A percentile compares a stretch with the other conserved stretches of the same genome.
Conservation (phyloP, 2,329 filamentous ascomycete genomes). For the Colletotrichum sp. region DNA sequence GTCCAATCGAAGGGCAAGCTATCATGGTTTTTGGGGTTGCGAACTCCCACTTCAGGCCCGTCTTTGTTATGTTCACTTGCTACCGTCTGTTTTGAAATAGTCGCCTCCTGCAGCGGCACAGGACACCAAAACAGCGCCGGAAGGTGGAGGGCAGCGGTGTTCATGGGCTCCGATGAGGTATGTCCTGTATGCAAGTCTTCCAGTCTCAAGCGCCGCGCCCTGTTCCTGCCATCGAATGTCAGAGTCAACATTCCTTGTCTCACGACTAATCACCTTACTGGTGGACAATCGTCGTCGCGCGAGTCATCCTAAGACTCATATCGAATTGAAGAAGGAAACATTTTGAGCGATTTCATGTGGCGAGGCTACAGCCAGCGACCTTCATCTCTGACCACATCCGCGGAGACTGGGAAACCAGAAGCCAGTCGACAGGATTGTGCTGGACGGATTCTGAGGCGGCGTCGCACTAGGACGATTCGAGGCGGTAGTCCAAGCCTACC, state of each 20-base stretch:
- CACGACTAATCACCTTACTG: not conserved
- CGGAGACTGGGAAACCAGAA: not conserved
- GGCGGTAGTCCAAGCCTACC: not conserved
- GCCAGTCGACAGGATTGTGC: not conserved
- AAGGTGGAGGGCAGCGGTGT: not conserved
- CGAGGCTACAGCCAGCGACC: not conserved
- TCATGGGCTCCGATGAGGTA: not conserved
- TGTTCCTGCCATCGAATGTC: not conserved
- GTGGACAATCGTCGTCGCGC: not conserved
- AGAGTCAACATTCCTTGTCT: not conserved
- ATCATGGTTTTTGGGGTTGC: not conserved
- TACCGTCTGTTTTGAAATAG: not conserved
- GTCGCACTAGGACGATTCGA: not conserved
- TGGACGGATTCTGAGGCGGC: not conserved
- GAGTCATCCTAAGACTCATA: not conserved
- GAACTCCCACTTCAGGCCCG: not conserved
- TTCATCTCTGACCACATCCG: not conserved
- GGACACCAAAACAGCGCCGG: not conserved
- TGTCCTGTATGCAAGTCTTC: not conserved
- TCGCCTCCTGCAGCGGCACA: not conserved
- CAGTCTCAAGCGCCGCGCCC: not conserved
- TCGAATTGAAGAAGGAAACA: not conserved
- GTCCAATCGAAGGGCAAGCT: not conserved
- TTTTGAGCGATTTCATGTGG: not conserved
- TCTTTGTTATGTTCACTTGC: not conserved